Percentiles rank a stretch among this genome's conserved stretches.
Evolutionary conservation across 495 filamentous ascomycete genomes (phyloP).

Genomic region (Trichocladium uniseriatum): DNA sequence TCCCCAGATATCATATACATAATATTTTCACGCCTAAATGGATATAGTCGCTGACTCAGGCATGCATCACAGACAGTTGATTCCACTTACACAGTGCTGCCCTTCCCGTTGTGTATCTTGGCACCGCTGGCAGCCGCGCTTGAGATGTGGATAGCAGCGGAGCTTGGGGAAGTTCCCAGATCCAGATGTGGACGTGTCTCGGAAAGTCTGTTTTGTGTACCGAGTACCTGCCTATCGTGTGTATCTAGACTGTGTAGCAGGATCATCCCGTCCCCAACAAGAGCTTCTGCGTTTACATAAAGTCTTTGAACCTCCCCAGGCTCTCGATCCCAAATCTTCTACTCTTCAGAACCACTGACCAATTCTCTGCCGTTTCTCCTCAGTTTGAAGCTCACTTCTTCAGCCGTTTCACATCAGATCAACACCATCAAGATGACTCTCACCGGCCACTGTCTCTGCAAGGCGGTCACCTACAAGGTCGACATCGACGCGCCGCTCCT

Average conservation of each 20-base stretch:
- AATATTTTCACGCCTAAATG: too few relatives aligned
- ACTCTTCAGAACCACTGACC: neutral
- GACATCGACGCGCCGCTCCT: conserved; percentile 46
- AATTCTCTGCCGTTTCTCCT: neutral
- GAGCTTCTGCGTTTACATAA: too few relatives aligned
- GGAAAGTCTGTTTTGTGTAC: neutral
- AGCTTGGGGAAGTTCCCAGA: neutral
- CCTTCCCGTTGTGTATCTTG: neutral
- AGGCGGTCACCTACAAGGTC: conserved; percentile 54
- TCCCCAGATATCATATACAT: too few relatives aligned
- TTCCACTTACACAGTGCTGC: too few relatives aligned
- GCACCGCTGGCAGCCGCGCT: neutral
- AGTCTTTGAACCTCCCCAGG: neutral
- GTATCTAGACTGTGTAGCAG: neutral
- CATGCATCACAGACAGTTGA: too few relatives aligned
- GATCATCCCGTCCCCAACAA: neutral
- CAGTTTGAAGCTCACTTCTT: neutral
- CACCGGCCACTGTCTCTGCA: conserved; percentile 62
- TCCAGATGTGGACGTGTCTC: neutral
- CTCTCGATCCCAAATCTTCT: neutral
- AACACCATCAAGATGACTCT: conserved; percentile 51
- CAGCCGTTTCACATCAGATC: neutral
- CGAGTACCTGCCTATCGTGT: neutral
- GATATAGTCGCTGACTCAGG: too few relatives aligned
- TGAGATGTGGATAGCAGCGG: neutral